A percentile compares a stretch with the other conserved stretches of the same genome.
These are phyloP conservation scores for Exophiala aquamarina DNA, from an alignment of 2,329 filamentous ascomycete genomes.

Conservation along the genomic window DNA sequence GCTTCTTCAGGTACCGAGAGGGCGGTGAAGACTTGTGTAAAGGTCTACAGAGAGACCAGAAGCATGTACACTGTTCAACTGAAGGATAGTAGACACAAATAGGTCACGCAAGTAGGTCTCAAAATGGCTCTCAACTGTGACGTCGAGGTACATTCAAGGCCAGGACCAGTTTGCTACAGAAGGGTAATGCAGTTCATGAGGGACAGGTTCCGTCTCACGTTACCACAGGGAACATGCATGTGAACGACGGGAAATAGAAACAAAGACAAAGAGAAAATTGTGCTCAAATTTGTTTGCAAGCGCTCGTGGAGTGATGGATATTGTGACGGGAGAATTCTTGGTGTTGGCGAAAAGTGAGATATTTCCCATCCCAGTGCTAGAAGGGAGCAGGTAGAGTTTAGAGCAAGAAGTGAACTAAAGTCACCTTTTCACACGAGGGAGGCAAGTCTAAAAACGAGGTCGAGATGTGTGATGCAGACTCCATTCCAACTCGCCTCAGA, in stretches of 20 bases:
- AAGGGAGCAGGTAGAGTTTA: slow-evolving; percentile 2
- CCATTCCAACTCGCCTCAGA: slow-evolving; percentile 22
- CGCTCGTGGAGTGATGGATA: slow-evolving; percentile 17
- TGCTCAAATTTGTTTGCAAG: slow-evolving; percentile 10
- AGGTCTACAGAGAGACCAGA: slow-evolving; percentile 7
- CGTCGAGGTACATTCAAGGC: slow-evolving; percentile 26
- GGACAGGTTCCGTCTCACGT: slow-evolving; percentile 25
- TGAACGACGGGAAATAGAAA: slow-evolving; percentile 6
- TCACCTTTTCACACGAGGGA: slow-evolving; percentile 1
- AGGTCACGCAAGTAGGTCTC: slow-evolving; percentile 24
- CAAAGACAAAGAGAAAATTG: slow-evolving; percentile 4
- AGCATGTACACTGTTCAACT: slow-evolving; percentile 14
- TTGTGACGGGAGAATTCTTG: slow-evolving; percentile 11
- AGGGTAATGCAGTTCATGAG: slow-evolving; percentile 20
- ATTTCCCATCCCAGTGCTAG: slow-evolving; percentile 7
- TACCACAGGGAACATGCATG: slow-evolving; percentile 17
- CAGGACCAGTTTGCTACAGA: slow-evolving; percentile 20
- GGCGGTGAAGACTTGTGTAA: slow-evolving; percentile 19
- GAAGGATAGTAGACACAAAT: slow-evolving; percentile 16
- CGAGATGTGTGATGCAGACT: slow-evolving; percentile 20
- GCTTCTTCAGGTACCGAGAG: slow-evolving; percentile 13
- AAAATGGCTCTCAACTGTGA: slow-evolving; percentile 18
- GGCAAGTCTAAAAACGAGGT: slow-evolving; percentile 1
- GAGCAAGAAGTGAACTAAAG: slow-evolving; percentile 11
- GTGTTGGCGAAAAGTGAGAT: slow-evolving; percentile 13